These are phyloP conservation scores for Ceratocystis cubensis DNA, from an alignment of 2,329 filamentous ascomycete species.

Conservation along the genomic window DNA sequence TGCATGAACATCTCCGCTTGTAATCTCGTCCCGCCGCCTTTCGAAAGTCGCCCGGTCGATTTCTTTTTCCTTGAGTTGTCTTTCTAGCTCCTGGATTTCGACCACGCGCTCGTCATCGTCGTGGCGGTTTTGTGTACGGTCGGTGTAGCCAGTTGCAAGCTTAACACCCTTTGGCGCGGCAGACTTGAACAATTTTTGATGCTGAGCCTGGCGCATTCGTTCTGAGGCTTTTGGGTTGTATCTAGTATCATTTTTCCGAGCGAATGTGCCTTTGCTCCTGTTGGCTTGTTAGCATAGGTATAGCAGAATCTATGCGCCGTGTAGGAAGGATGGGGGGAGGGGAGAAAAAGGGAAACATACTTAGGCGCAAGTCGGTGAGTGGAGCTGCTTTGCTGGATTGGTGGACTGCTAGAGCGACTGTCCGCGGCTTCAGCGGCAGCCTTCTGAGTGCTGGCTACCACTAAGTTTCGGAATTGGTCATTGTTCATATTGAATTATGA, in stretches of 20 bases:
- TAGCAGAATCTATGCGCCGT: background rate
- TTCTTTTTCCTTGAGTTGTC: conserved; percentile 68
- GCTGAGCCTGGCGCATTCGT: conserved; percentile 43
- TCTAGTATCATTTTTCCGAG: conserved; percentile 30
- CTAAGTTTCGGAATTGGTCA: conserved; percentile 75
- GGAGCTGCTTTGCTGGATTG: background rate
- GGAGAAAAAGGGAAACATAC: conserved; percentile 37
- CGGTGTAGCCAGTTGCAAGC: conserved; percentile 67
- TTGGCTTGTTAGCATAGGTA: background rate
- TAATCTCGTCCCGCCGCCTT: conserved; percentile 58
- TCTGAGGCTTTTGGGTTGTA: conserved; percentile 32
- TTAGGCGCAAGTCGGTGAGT: conserved; percentile 14
- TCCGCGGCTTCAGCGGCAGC: conserved; percentile 26
- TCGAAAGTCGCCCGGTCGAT: conserved; percentile 73
- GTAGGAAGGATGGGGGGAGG: background rate
- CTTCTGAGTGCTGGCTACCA: conserved; percentile 41
- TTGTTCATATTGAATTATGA: conserved; percentile 62
- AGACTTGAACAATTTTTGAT: conserved; percentile 62
- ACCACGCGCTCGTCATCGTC: conserved; percentile 44
- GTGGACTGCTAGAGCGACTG: background rate
- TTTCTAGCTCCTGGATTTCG: conserved; percentile 65
- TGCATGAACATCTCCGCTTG: conserved; percentile 65
- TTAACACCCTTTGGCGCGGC: conserved; percentile 72
- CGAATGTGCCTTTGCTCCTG: background rate
- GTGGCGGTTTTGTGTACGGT: conserved; percentile 58